These are phyloP conservation scores for Leccinum ochraceum DNA, from an alignment of 768 basidiomycete genomes.

Conservation along the genomic window DNA sequence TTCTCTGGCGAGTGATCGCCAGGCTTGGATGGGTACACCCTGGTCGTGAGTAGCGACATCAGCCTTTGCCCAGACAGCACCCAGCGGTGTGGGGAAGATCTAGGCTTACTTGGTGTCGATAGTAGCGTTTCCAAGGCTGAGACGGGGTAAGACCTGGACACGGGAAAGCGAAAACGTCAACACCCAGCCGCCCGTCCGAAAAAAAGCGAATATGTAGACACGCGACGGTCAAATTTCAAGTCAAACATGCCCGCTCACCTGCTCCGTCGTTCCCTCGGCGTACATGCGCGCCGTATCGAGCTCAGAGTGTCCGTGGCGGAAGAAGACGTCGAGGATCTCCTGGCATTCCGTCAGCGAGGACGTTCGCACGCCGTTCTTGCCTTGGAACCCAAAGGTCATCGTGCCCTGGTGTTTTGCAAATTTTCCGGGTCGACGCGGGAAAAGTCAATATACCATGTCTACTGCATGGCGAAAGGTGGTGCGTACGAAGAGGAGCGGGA, in stretches of 20 bases:
- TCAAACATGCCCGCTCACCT: conserved; percentile 28
- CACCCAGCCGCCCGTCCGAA: neutral
- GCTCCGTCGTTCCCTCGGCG: conserved; percentile 55
- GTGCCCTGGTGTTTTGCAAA: conserved; percentile 37
- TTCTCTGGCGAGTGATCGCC: conserved; percentile 44
- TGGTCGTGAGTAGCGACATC: conserved; percentile 14
- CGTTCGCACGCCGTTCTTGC: conserved; percentile 43
- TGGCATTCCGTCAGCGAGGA: conserved; percentile 39
- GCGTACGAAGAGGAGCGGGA: conserved; percentile 30
- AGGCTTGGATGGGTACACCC: conserved; percentile 41
- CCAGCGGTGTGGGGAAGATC: neutral
- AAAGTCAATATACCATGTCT: neutral
- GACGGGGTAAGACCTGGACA: conserved; percentile 39
- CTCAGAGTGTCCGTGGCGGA: conserved; percentile 42
- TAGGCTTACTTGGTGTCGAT: conserved; percentile 52
- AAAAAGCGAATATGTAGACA: neutral
- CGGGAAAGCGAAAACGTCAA: neutral
- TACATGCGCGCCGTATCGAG: conserved; percentile 56
- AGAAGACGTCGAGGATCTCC: conserved; percentile 47
- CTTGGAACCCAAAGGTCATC: conserved; percentile 45
- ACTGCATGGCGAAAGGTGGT: neutral
- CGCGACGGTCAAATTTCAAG: neutral
- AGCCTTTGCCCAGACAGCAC: neutral
- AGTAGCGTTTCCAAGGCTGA: conserved; percentile 41
- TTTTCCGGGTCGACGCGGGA: neutral